Evolutionary conservation across 2,329 filamentous ascomycete species (phyloP).

Genomic region (Penicillium sp.): DNA sequence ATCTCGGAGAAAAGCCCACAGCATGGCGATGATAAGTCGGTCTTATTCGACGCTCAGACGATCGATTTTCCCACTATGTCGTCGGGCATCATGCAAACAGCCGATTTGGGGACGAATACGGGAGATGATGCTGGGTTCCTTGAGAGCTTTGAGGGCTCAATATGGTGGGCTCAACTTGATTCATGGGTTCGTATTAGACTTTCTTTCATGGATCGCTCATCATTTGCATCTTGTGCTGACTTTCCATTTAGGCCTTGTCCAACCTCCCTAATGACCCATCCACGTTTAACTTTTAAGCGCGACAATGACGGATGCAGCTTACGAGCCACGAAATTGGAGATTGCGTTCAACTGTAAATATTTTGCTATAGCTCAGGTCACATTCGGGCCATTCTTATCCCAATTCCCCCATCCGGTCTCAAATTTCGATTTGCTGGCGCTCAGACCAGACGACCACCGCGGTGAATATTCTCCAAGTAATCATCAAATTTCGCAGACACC

Average conservation of each 20-base stretch:
- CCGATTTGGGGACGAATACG: conserved; percentile 21
- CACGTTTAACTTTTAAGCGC: conserved; percentile 21
- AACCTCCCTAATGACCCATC: conserved; percentile 35
- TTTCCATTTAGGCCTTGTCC: conserved; percentile 31
- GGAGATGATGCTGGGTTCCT: conserved; percentile 31
- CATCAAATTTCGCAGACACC: conserved; percentile 15
- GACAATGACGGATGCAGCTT: not conserved
- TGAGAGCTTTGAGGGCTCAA: conserved; percentile 38
- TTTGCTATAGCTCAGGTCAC: not conserved
- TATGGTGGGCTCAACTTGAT: conserved; percentile 42
- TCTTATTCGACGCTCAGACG: conserved; percentile 15
- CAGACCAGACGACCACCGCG: not conserved
- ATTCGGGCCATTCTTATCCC: not conserved
- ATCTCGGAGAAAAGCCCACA: not conserved
- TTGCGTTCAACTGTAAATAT: not conserved
- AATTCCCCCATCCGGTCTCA: not conserved
- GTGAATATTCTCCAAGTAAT: conserved; percentile 1
- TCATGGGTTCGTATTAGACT: conserved; percentile 34
- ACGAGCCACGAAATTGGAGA: not conserved
- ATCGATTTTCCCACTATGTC: conserved; percentile 18
- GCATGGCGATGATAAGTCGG: conserved; percentile 1
- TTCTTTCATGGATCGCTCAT: not conserved
- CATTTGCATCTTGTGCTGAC: conserved; percentile 4
- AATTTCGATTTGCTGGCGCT: not conserved
- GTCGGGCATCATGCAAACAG: conserved; percentile 20